Evolutionary conservation across 441 rosid species (phyloP), one percentile per base, ranked within the genome.

Genomic region (Bocquillonia castaneifolia): DNA sequence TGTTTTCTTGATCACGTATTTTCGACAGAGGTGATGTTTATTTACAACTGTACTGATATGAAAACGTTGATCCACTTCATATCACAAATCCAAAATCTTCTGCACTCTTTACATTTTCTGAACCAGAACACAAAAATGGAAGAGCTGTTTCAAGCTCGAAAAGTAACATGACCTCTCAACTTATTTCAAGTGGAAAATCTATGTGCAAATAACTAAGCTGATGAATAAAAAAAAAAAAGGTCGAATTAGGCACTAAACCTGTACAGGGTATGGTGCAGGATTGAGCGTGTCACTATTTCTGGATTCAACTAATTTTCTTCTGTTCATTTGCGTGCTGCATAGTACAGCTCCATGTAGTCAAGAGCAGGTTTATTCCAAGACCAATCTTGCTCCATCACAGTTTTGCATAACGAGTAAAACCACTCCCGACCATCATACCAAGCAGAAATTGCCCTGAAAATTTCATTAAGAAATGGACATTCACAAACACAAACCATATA

Each of bases 281-380:
- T 55, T 59, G 67, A 72, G 53, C 63, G 52, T 47, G 22, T 44
- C 15, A 37, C 31, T 25, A 32, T 48, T 28, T 34, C 28, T 31
- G 53, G 25, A 32, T 40, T 36, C 26, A 25, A 58, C 52, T 37
- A 36, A 17, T 22, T 64, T 44, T 55, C 69, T 69, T 65, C 29
- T 22, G 40, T 67, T 85, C 78, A 84, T 75, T 90, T 94, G 70
- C 85, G 81, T 28, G 96, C 96, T 1, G 92, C 83, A 60, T 87
- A 96, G 83, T 94, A 94, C 66, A 94, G 98, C 84, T 94, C 99
- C 85, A 92, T 29, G 80, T 94, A 94, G 66, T 94, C 97, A 9
- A 94, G 96, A 59, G 99, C 96, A 56, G 99, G 99, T 63, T 91
- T 87, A 64, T 92, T 94, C 99, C 99, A 94, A 62, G 98, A 94